A percentile compares a stretch with the other conserved stretches of the same genome.
Evolutionary conservation across 2,329 filamentous ascomycete genomes (phyloP).

Genomic region (Apiospora rasikravindrae): DNA sequence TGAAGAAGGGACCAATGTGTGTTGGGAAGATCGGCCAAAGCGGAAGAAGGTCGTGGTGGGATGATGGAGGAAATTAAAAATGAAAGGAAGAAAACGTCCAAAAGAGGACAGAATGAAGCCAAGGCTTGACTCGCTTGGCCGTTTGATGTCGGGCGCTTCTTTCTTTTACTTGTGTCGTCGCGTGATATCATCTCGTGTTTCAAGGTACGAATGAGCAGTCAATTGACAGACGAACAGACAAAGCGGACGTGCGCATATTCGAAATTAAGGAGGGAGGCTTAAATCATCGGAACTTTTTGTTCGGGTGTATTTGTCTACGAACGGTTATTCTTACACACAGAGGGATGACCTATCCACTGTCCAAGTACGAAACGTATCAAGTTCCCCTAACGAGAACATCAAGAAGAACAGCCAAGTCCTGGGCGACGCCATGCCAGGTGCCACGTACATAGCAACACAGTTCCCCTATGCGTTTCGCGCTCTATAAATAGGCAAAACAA

Average conservation of each 20-base stretch:
- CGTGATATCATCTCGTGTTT: constrained; percentile 5
- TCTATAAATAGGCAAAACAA: background rate
- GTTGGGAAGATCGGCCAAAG: background rate
- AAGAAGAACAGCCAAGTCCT: background rate
- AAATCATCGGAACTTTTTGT: background rate
- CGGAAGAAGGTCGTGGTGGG: background rate
- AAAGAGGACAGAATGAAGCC: background rate
- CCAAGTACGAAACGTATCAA: background rate
- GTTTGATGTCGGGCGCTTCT: background rate
- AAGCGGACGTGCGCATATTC: background rate
- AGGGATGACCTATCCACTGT: background rate
- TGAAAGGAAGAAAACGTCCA: background rate
- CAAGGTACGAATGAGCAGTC: background rate
- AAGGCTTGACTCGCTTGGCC: background rate
- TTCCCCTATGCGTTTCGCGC: background rate
- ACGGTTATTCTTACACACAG: background rate
- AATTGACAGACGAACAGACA: background rate
- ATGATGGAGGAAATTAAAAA: background rate
- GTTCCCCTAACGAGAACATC: background rate
- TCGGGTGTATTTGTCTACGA: background rate
- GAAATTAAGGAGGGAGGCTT: background rate
- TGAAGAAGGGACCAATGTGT: background rate
- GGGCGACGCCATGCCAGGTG: background rate
- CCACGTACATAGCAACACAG: background rate
- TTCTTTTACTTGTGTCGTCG: background rate